Evolutionary conservation across 2,329 filamentous ascomycete genomes (phyloP).

Genomic region (Fusarium marasasianum): DNA sequence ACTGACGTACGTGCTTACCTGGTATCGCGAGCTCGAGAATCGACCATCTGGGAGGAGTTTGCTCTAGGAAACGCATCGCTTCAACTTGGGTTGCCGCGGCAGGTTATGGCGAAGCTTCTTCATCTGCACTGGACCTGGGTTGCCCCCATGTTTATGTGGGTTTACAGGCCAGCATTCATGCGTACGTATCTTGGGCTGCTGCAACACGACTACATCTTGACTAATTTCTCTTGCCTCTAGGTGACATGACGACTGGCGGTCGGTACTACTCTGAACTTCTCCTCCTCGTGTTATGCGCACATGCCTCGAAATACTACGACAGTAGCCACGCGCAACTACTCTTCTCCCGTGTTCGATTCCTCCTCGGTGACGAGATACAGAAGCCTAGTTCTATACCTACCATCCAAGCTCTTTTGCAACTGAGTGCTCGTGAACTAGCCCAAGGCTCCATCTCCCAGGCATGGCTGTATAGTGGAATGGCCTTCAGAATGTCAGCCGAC

Average conservation of each 20-base stretch:
- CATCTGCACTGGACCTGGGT: slow-evolving; percentile 5
- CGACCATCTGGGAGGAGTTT: neutral
- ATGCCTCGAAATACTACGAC: slow-evolving; percentile 5
- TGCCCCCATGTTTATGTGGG: slow-evolving; percentile 9
- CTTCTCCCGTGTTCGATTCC: neutral
- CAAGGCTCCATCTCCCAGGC: neutral
- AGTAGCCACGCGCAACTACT: neutral
- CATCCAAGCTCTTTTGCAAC: neutral
- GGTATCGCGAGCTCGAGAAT: neutral
- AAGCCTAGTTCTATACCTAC: slow-evolving; percentile 3
- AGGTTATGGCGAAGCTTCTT: neutral
- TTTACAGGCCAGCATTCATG: slow-evolving; percentile 1
- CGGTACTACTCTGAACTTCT: slow-evolving; percentile 5
- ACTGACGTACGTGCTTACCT: neutral
- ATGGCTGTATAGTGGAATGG: slow-evolving; percentile 2
- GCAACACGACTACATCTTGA: too few relatives aligned
- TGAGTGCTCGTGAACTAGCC: neutral
- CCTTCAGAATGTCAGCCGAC: slow-evolving; percentile 4
- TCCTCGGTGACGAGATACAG: slow-evolving; percentile 3
- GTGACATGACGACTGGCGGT: neutral
- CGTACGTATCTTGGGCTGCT: neutral
- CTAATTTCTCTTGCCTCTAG: neutral
- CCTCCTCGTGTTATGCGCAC: neutral
- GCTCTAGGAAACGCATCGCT: neutral
- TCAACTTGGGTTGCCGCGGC: neutral